Evolutionary conservation across 169 alveolate genomes (phyloP).

Genomic region (Eimeria acervulina): DNA sequence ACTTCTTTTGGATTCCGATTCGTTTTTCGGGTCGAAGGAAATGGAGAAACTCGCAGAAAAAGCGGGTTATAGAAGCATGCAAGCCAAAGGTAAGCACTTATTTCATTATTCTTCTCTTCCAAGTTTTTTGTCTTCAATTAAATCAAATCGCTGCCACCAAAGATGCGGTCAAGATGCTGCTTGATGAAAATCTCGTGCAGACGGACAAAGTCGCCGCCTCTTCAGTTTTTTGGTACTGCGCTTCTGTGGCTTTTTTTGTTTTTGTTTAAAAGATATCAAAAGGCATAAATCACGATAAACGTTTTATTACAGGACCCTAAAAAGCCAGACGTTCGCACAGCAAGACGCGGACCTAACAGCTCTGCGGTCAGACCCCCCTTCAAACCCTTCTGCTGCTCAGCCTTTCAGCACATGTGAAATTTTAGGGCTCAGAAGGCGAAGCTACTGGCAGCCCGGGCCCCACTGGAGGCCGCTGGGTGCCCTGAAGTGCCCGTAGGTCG

Average conservation of each 20-base stretch:
- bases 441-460: slow-evolving; percentile 3
- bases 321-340: slow-evolving; percentile 67
- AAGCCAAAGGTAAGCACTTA: slow-evolving; percentile 56
- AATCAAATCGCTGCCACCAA: neutral
- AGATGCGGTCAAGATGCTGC: slow-evolving; percentile 81
- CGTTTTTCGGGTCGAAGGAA: slow-evolving; percentile 80
- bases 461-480: neutral
- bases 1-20: slow-evolving; percentile 58
- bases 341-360: slow-evolving; percentile 21
- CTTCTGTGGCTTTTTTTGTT: neutral
- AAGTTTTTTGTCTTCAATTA: neutral
- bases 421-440: slow-evolving; percentile 57
- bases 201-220: slow-evolving; percentile 75
- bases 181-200: slow-evolving; percentile 70
- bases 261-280: neutral
- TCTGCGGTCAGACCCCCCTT: slow-evolving; percentile 16
- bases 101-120: too few relatives aligned
- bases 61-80: slow-evolving; percentile 79
- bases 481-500: neutral
- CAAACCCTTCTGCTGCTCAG: neutral
- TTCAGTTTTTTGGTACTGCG: slow-evolving; percentile 74
- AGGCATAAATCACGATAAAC: neutral
- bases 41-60: slow-evolving; percentile 78
- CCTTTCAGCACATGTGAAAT: too few relatives aligned
- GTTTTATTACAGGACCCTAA: slow-evolving; percentile 43